Conservation (phyloP, 2,329 filamentous ascomycete genomes). For the Colletotrichum limetticola region DNA sequence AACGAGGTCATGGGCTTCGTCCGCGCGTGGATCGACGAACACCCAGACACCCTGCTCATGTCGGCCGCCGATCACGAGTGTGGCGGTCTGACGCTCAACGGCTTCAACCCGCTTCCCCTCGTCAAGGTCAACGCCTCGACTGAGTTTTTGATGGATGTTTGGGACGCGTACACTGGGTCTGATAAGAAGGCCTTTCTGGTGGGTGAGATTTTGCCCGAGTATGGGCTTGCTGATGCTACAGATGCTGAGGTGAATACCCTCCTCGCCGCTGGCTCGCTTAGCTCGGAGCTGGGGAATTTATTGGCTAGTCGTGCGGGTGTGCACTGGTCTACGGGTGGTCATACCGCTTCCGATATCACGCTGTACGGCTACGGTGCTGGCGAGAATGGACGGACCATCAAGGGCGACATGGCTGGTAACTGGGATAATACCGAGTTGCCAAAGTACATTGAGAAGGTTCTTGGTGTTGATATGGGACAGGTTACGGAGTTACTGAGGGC, state of each 20-base stretch:
- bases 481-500: slow-evolving; percentile 38
- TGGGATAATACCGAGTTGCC: slow-evolving; percentile 42
- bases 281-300: slow-evolving; percentile 41
- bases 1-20: slow-evolving; percentile 50
- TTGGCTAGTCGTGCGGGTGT: slow-evolving; percentile 38
- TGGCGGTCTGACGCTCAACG: slow-evolving; percentile 50
- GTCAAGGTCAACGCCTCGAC: slow-evolving; percentile 43
- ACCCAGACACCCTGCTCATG: slow-evolving; percentile 50
- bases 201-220: slow-evolving; percentile 43
- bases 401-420: slow-evolving; percentile 38
- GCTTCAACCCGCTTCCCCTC: slow-evolving; percentile 48
- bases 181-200: slow-evolving; percentile 44
- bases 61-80: slow-evolving; percentile 53
- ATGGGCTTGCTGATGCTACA: slow-evolving; percentile 44
- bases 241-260: slow-evolving; percentile 43
- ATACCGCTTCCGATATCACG: slow-evolving; percentile 45
- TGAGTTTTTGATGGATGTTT: slow-evolving; percentile 43
- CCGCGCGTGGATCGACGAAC: slow-evolving; percentile 51
- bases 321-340: slow-evolving; percentile 41
- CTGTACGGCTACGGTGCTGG: slow-evolving; percentile 46
- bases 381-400: slow-evolving; percentile 30
- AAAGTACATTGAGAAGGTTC: slow-evolving; percentile 39
- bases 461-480: slow-evolving; percentile 38
- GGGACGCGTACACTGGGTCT: slow-evolving; percentile 41
- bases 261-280: slow-evolving; percentile 41